Evolutionary conservation across 1,284 basidiomycete species (phyloP), one percentile per base, ranked within the genome.

Genomic region (Ustilago crameri): DNA sequence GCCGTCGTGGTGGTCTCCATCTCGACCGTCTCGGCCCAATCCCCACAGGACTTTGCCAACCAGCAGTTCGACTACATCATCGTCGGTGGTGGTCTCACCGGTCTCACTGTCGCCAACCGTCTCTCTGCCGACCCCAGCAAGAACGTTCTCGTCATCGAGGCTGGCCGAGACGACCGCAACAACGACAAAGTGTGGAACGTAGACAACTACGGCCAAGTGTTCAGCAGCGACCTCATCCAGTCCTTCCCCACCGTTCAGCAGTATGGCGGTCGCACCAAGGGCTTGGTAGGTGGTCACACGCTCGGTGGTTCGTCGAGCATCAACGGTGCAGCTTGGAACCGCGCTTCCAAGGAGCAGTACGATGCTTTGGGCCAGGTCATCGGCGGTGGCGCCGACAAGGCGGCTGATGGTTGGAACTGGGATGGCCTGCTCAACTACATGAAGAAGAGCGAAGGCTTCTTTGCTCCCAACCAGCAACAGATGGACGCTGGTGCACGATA

Each of bases 291-390:
- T 26, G 88, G 88, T 2, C 88, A 87, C 76, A 88, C 88, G 0
- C 85, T 90, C 3, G 89, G 89, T 30, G 89, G 89, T 1, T 85
- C 86, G 45, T 86, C 87, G 30, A 87, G 87, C 1, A 88, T 90
- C 79, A 90, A 90, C 73, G 88, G 88, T 27, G 87, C 84, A 10
- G 83, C 85, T 9, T 89, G 88, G 83, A 89, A 88, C 12, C 86
- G 89, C 10, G 89, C 87, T 2, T 75, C 86, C 23, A 84, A 84
- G 22, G 87, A 85, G 0, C 89, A 90, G 78, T 89, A 89, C 70
- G 88, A 90, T 70, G 85, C 87, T 0, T 86, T 87, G 85, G 85
- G 85, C 0, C 78, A 79, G 0, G 82, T 90, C n/a, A 84, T 89
- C 1, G 87, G 87, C 56, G 83, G 56, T 3, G 8, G 41, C 50